Evolutionary conservation across 495 filamentous ascomycete genomes (phyloP).

Genomic region (Margaritispora aquatica): DNA sequence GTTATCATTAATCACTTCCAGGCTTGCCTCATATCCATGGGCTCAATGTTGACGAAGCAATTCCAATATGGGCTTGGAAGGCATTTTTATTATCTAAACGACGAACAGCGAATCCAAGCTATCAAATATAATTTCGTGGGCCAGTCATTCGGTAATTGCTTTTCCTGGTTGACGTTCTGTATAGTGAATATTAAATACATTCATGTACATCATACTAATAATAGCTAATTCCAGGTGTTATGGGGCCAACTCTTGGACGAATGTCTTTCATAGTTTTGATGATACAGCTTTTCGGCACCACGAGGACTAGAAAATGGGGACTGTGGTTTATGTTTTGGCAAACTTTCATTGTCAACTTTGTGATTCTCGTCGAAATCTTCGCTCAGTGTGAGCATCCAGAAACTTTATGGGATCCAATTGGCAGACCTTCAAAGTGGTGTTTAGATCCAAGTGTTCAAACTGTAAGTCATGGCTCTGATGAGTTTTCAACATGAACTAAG

Average conservation of each 20-base stretch:
- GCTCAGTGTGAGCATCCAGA: conserved; percentile 2
- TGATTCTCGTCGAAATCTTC: conserved; percentile 5
- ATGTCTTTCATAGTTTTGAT: conserved; percentile 7
- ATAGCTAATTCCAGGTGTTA: not conserved
- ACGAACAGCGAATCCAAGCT: not conserved
- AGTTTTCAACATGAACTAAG: not conserved
- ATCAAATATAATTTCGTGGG: not conserved
- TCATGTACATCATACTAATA: not conserved
- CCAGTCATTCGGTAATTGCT: conserved; percentile 1
- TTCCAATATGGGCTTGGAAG: conserved; percentile 1
- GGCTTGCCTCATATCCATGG: not conserved
- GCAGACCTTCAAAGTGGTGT: conserved; percentile 7
- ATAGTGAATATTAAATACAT: not conserved
- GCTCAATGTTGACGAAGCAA: not conserved
- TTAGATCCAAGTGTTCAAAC: conserved; percentile 2
- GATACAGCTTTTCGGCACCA: conserved; percentile 6
- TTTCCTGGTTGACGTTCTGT: not conserved
- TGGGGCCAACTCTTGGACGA: conserved; percentile 4
- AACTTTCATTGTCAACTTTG: not conserved
- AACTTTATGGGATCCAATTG: conserved; percentile 5
- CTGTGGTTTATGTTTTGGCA: not conserved
- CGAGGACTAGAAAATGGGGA: not conserved
- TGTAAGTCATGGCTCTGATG: not conserved
- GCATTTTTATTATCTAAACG: conserved; percentile 8
- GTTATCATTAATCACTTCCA: not conserved